Base-by-base conservation (phyloP, 2,329 filamentous ascomycete species). In the Pseudogymnoascus sp. region DNA sequence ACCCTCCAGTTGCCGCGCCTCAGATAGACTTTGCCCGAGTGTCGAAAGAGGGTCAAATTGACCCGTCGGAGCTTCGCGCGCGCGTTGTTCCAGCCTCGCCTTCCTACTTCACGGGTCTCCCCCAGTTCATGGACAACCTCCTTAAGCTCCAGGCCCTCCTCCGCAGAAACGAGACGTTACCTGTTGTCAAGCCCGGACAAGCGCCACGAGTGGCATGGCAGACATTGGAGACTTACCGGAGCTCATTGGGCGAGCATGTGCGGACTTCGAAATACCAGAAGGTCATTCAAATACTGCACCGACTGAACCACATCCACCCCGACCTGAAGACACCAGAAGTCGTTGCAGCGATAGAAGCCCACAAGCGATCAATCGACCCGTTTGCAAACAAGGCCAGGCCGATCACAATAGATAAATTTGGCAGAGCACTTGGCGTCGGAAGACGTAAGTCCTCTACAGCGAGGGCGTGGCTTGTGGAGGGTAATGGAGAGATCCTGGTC, bases 21-120 rank as follows among this genome's bases (percentile, higher is more conserved):
- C 73, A 74, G 61, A 76, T 80, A 64, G 69, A 77, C 39, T 77
- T 80, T 62, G 63, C 63, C 9, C 66, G 67, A 33, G 35, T 63
- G 71, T 73, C 62, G 59, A 62, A 15, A 61, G 66, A 64, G 8
- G 35, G 68, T 69, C 63, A 63, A 21, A 50, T 64, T 67, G 54
- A 71, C 68, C 24, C 68, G 44, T 66, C 75, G 29, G 66, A 69
- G 26, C 81, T 84, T 66, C 64, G 65, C 33, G 86, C 89, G 60
- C 90, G 94, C 66, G 79, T 95, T 21, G 78, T 97, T 36, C 94
- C 94, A 17, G 81, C 82, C 26, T 96, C 92, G 36, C 87, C 90
- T 2, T 94, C 93, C n/a, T 99, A 99, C 77, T 99, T 97, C 78
- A 92, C 91, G 60, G 88, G 88, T 60, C 87, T 87, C 64, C 89